Percentiles rank a stretch among this genome's conserved stretches.
Evolutionary conservation across 306 rosid genomes (phyloP).

Genomic region (Inga laurina): DNA sequence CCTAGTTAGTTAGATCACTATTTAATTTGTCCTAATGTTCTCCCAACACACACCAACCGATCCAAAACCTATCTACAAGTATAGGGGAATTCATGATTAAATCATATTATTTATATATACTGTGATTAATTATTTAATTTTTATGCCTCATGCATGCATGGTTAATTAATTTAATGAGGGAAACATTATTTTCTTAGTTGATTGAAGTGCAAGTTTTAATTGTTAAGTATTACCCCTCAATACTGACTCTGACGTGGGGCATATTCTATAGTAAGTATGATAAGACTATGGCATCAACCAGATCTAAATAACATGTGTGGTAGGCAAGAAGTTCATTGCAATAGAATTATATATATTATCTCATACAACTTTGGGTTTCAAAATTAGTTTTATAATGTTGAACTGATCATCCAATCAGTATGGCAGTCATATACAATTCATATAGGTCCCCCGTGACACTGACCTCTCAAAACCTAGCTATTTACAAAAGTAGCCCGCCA

Average conservation of each 20-base stretch:
- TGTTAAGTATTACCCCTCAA: not conserved
- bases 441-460: too few species aligned
- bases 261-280: slow-evolving; percentile 23
- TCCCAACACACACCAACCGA: too few species aligned
- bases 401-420: not conserved
- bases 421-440: not conserved
- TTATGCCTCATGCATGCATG: too few species aligned
- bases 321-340: not conserved
- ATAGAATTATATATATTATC: not conserved
- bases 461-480: not conserved
- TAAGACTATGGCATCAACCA: not conserved
- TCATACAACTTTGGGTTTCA: not conserved
- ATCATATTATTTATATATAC: too few species aligned
- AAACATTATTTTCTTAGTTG: too few species aligned
- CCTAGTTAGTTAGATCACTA: too few species aligned
- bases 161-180: too few species aligned
- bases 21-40: too few species aligned
- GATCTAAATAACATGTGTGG: too few species aligned
- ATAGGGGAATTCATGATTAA: too few species aligned
- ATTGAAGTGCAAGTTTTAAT: slow-evolving; percentile 20
- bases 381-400: not conserved
- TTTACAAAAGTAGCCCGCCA: not conserved
- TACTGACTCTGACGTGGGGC: slow-evolving; percentile 16
- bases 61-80: too few species aligned
- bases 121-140: too few species aligned